A percentile compares a stretch with the other conserved stretches of the same genome.
Evolutionary conservation across 2,329 filamentous ascomycete species (phyloP).

Genomic region (Ascochyta fabae): DNA sequence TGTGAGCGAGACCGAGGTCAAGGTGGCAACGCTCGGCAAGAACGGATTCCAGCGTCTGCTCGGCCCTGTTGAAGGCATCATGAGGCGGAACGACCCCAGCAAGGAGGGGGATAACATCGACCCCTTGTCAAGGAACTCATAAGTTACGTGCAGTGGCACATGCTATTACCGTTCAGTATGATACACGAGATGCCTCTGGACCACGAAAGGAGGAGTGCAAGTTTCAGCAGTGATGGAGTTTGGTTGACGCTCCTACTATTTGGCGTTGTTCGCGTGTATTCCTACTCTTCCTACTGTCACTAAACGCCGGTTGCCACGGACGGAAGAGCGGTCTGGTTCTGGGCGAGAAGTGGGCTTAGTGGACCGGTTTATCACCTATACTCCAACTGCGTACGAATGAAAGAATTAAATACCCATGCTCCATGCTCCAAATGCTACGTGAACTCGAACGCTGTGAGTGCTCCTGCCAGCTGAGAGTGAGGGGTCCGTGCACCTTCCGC

Average conservation of each 20-base stretch:
- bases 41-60: slow-evolving; percentile 93
- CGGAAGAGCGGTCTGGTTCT: slow-evolving; percentile 22
- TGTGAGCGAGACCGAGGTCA: slow-evolving; percentile 82
- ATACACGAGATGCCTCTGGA: slow-evolving; percentile 1
- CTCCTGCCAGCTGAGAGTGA: neutral
- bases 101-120: slow-evolving; percentile 63
- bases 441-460: neutral
- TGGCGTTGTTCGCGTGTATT: slow-evolving; percentile 39
- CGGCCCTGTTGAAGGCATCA: slow-evolving; percentile 91
- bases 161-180: neutral
- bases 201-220: slow-evolving; percentile 4
- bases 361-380: slow-evolving; percentile 37
- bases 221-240: slow-evolving; percentile 1
- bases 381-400: slow-evolving; percentile 37
- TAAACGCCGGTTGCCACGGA: slow-evolving; percentile 38
- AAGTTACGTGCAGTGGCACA: neutral
- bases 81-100: slow-evolving; percentile 75
- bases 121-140: slow-evolving; percentile 57
- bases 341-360: slow-evolving; percentile 24
- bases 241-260: slow-evolving; percentile 4
- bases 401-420: slow-evolving; percentile 3
- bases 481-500: neutral
- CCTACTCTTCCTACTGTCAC: slow-evolving; percentile 49
- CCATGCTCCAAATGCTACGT: neutral
- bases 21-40: slow-evolving; percentile 90